These are phyloP conservation scores for Ambrosia trifida DNA, from an alignment of 129 eudicot species.

Conservation along the genomic window DNA sequence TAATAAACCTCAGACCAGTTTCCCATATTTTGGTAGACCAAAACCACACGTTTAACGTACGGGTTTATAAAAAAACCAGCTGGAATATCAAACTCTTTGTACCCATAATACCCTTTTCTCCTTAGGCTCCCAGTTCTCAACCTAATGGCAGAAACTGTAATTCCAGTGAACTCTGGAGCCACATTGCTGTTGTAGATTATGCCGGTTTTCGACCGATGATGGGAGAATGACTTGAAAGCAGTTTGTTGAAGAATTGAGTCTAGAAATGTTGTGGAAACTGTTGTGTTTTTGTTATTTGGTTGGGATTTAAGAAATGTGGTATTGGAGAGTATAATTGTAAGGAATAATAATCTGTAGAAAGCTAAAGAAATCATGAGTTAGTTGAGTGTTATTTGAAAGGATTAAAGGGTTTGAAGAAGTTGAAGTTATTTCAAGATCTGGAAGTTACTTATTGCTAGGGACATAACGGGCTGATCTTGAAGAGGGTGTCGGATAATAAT, in stretches of 20 bases:
- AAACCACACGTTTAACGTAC: conserved; percentile 61
- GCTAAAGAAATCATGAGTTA: conserved; percentile 36
- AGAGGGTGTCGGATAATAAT: neutral
- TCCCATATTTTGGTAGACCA: conserved; percentile 76
- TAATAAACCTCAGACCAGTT: conserved; percentile 66
- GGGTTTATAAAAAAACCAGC: conserved; percentile 59
- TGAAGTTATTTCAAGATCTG: conserved; percentile 20
- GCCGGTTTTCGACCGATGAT: conserved; percentile 55
- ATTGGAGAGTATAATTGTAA: conserved; percentile 20
- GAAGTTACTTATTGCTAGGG: conserved; percentile 13
- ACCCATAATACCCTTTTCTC: conserved; percentile 45
- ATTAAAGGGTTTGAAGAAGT: conserved; percentile 10
- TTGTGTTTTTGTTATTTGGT: conserved; percentile 12
- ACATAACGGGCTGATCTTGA: conserved; percentile 34
- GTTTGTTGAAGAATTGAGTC: conserved; percentile 67
- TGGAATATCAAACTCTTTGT: conserved; percentile 66
- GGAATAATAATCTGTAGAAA: conserved; percentile 16
- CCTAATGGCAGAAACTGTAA: conserved; percentile 56
- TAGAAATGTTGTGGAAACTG: conserved; percentile 39
- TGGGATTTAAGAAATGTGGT: conserved; percentile 35
- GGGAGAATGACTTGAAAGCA: conserved; percentile 57
- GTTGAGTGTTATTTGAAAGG: neutral
- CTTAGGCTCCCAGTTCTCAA: conserved; percentile 73
- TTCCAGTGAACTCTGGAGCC: conserved; percentile 60
- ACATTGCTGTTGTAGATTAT: conserved; percentile 44